Conservation (phyloP, 257 asterid species). For the Knoxia roxburghii region DNA sequence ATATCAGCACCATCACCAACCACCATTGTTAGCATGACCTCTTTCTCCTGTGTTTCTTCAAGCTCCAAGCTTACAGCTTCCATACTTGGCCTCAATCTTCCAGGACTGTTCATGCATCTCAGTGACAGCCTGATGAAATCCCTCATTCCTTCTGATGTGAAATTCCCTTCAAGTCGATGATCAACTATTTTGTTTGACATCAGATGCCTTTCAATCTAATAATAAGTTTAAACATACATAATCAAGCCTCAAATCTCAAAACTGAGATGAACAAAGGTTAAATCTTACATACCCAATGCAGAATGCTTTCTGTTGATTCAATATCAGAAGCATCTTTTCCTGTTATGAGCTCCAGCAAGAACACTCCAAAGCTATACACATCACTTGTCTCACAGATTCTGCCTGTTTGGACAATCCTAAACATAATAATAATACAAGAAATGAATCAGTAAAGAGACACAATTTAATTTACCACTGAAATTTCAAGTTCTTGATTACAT, state of each 20-base stretch:
- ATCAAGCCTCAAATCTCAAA: not conserved
- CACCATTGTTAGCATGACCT: constrained; percentile 51
- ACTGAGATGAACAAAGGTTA: not conserved
- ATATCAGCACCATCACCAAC: constrained; percentile 59
- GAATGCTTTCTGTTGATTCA: constrained; percentile 33
- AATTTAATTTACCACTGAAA: not conserved
- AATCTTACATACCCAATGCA: constrained; percentile 50
- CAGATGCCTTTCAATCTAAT: constrained; percentile 34
- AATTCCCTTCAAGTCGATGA: constrained; percentile 43
- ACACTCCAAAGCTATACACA: constrained; percentile 67
- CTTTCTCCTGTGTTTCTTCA: constrained; percentile 54
- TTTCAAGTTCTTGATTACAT: constrained; percentile 4
- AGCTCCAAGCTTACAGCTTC: constrained; percentile 44
- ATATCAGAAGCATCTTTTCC: constrained; percentile 45
- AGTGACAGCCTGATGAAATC: constrained; percentile 45
- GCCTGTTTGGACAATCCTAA: constrained; percentile 36
- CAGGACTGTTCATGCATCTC: constrained; percentile 47
- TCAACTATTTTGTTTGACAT: constrained; percentile 39
- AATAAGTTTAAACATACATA: constrained; percentile 3
- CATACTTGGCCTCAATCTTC: constrained; percentile 48
- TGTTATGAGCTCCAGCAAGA: constrained; percentile 60
- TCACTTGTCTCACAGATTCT: constrained; percentile 36
- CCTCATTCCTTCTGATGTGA: constrained; percentile 56
- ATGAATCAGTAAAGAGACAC: constrained; percentile 2
- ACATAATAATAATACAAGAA: constrained; percentile 6